Base-by-base conservation (phyloP, 2,329 filamentous ascomycete species). In the Aspergillus ruber region DNA sequence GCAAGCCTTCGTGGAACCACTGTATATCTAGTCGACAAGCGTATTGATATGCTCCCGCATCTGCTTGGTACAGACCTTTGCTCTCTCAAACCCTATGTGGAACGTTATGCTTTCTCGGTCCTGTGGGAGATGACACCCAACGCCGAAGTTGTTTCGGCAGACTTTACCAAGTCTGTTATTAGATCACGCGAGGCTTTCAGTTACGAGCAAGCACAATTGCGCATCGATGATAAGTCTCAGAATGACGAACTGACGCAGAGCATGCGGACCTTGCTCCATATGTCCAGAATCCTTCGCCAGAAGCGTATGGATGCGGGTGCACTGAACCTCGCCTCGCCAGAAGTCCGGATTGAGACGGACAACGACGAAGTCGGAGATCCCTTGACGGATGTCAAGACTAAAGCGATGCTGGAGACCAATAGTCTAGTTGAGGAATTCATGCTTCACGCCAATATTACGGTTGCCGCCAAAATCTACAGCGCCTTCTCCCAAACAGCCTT, bases 401-500 rank as follows among this genome's bases (percentile, higher is more conserved):
- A 98, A 72, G 80, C 90, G 59, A 82, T 90, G 44, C 83, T 98
- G 33, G 90, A 93, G 62, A 98, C 93, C 45, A 98, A 97, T 74
- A 96, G 91, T 18, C 81, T 98, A 4, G 94, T 98, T 23, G 93
- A 98, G 66, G 93, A 98, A 66, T 97, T 98, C 77, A 98, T 98
- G 93, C 77, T 98, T 63, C 86, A 97, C 66, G 94, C 93, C 76
- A 98, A 98, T 72, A 90, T 89, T 62, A 91, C 86, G 57, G 94
- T 98, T 25, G 93, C 91, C 6, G 80, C 83, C 56, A 91, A 89
- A 68, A 94, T 95, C 63, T 89, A 95, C 72, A 81, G 87, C 43
- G 84, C 90, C 2, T 97, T 96, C 70, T 91, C 93, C 0, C 91
- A 98, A 69, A 97, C 90, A 0, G 93, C 93, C 43, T 84, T 98